Base-by-base conservation (phyloP, 2,329 filamentous ascomycete genomes). In the Neobulgaria alba region DNA sequence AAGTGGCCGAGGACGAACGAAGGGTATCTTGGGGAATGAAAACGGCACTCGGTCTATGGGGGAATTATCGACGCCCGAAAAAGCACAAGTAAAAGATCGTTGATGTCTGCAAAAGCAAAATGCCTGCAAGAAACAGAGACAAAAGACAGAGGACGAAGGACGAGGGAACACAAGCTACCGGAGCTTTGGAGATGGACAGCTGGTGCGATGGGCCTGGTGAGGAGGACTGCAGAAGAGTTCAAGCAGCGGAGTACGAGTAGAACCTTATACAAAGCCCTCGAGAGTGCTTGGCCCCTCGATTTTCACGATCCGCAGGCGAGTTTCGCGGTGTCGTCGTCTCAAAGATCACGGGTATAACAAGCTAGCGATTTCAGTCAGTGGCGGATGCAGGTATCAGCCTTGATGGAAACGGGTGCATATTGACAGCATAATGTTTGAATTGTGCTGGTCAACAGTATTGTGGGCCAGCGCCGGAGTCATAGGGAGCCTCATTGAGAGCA, bases 141-240 rank as follows among this genome's bases (percentile, higher is more conserved):
- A 41, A 33, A 51, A 49, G n/a, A n/a, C n/a, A 47, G 51, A 43
- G 49, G 43, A 45, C 41, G 48, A 54, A 49, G 48, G 52, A 41
- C 43, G 30, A 48, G 32, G 33, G 45, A 44, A 34, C 50, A 55
- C 49, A 58, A 57, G 56, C 68, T 71, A 61, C 67, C 67, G 63
- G 69, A 71, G 68, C 65, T 67, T 60, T 37, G 33, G 34, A 47
- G 40, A 41, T 38, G 36, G 50, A 49, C 41, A 50, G 48, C 45
- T 44, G 47, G 44, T 39, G 43, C 42, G 41, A 46, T 57, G 50
- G 52, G 55, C 53, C 54, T 55, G 49, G 43, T 44, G 48, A 44
- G 41, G 39, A 44, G 55, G 56, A 55, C 56, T 57, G 41, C 29
- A 52, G 52, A 52, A 36, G 35, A 20, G 49, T 33, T 39, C 29